Evolutionary conservation across 345 rosid species (phyloP), one percentile per base, ranked within the genome.

Genomic region (Excoecaria cochinchinensis): DNA sequence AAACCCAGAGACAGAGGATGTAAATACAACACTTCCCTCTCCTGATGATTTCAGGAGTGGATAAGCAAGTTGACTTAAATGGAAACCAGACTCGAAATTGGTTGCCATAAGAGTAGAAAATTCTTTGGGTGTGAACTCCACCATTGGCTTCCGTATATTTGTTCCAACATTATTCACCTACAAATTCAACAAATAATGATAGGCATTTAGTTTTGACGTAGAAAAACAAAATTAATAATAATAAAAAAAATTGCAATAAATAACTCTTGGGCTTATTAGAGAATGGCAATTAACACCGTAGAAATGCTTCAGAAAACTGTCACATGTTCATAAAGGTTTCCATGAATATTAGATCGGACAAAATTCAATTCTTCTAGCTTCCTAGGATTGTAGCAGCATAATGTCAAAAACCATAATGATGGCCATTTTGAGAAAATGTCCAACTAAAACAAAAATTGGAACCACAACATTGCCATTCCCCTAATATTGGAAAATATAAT

Each of bases 91-190:
- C 84, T 91, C 93, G 7, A 93, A 85, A 79, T 93, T 93, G 74
- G 91, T 90, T 0, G 86, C 72, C 81, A 93, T 42, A 67, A 93
- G 92, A 61, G 67, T 70, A 19, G 93, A 87, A 74, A 88, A 82
- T 47, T 93, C 98, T 62, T 67, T 88, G 6, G 82, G 71, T 0
- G 85, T 91, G 73, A 85, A 84, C 48, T 91, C 93, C 4, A 86
- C 76, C 80, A 80, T 88, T 6, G 94, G 93, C 80, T 90, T 93
- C 73, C 92, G 85, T 5, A 90, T 85, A 53, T 87, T 89, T 31
- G 89, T 90, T 74, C 98, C 98, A 6, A 90, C 97, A 81, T 90
- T 93, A 61, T 91, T 93, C 11, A 91, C 81, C 95, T 93, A 72
- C 21, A 72, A 65, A 73, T 25, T 19, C 22, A 59, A 44, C 52